Base-by-base conservation (phyloP, 805 yeast species). In the Maudiozyma saulgeensis region DNA sequence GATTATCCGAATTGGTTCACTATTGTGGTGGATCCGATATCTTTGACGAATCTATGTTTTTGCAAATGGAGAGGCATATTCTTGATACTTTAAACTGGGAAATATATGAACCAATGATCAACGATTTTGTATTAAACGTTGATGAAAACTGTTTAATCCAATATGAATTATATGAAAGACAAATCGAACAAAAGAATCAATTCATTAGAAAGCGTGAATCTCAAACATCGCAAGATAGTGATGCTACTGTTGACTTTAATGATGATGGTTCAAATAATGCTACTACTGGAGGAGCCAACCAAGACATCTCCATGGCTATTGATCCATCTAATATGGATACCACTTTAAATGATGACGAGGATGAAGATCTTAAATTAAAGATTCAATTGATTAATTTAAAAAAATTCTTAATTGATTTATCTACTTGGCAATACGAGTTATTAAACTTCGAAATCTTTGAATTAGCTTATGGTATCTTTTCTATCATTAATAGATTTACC, bases 51-150 rank as follows among this genome's bases (percentile, higher is more conserved):
- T 73, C 75, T 16, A 73, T 80, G 77, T 80, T 79, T 57, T 68
- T 75, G 47, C 90, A 84, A 66, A 86, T 84, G 91, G 95, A 85
- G 66, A 71, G 78, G 57, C 91, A 85, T 60, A 80, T 83, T 50
- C 71, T 82, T 61, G 73, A 76, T 54, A 85, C 85, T 4, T 75
- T 89, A 59, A 82, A 78, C 54, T 87, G 87, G 96, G 72, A 73
- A 35, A 69, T 87, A 47, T 77, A 76, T 44, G 87, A 81, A 54
- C 87, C 95, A 2, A 75, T 76, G 53, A 60, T 75, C 42, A 72
- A 70, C 46, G 75, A 77, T 52, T 81, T 75, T 68, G 63, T 70
- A 28, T 58, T 74, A 49, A 68, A 68, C 48, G 69, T 67, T 42
- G 70, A 69, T 51, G 76, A 72, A 51, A 69, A 57, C 71, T 79